phyloP scores from a whole-genome alignment of 495 filamentous ascomycete species.

The Parachaetomium inaequale region DNA sequence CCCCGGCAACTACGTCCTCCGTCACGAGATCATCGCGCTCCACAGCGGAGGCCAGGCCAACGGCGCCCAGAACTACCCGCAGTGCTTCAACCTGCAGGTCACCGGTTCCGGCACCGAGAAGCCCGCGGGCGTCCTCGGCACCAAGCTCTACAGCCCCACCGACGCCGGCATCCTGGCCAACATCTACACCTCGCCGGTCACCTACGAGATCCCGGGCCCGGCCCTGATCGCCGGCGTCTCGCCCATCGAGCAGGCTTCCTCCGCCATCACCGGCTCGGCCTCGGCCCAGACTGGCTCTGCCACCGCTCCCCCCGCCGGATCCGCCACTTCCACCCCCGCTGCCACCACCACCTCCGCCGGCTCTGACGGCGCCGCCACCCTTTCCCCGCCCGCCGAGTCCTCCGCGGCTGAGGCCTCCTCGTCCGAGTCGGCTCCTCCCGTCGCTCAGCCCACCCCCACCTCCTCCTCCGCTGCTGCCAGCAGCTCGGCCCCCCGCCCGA shows the following conservation, averaged over 20 bases:
- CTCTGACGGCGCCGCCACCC: background rate
- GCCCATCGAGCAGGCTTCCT: slow-evolving; percentile 15
- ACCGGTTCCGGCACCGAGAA: slow-evolving; percentile 59
- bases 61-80: slow-evolving; percentile 76
- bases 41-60: slow-evolving; percentile 59
- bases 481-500: slow-evolving; percentile 1
- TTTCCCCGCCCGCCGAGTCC: background rate
- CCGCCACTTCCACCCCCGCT: slow-evolving; percentile 4
- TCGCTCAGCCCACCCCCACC: background rate
- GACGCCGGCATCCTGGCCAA: slow-evolving; percentile 63
- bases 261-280: slow-evolving; percentile 20
- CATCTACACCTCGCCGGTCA: slow-evolving; percentile 54
- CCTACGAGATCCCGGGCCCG: slow-evolving; percentile 49
- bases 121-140: slow-evolving; percentile 58
- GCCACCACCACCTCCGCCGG: slow-evolving; percentile 1
- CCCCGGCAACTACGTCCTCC: slow-evolving; percentile 71
- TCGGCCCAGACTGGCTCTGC: slow-evolving; percentile 20
- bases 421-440: too few relatives aligned
- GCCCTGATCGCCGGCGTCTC: slow-evolving; percentile 34
- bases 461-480: background rate
- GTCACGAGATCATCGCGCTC: slow-evolving; percentile 77
- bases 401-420: too few relatives aligned
- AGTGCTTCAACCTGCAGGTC: slow-evolving; percentile 73
- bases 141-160: slow-evolving; percentile 55
- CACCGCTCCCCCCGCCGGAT: slow-evolving; percentile 7